A percentile compares a stretch with the other conserved stretches of the same genome.
These are phyloP conservation scores for Nakazawaea ambrosiae DNA, from an alignment of 805 yeast species.

Conservation along the genomic window DNA sequence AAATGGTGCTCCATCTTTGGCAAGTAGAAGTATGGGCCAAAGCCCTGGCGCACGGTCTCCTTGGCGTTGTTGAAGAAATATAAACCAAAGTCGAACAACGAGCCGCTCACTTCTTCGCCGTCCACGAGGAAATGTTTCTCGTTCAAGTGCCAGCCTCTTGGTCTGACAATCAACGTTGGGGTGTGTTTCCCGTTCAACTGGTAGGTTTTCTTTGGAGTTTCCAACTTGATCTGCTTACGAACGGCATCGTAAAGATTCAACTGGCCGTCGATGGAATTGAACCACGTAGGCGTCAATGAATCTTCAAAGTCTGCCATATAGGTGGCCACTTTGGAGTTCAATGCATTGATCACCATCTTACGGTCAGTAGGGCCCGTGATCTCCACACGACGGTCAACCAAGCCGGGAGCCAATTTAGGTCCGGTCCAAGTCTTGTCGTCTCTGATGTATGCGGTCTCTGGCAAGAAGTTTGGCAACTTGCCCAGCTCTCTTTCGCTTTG, in stretches of 20 bases:
- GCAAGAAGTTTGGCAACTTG: slow-evolving; percentile 59
- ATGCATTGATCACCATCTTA: slow-evolving; percentile 69
- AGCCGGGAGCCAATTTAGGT: slow-evolving; percentile 60
- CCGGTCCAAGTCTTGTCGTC: slow-evolving; percentile 68
- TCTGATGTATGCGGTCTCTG: slow-evolving; percentile 55
- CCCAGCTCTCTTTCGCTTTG: slow-evolving; percentile 56
- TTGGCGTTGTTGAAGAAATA: slow-evolving; percentile 65
- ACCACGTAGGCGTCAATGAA: slow-evolving; percentile 67
- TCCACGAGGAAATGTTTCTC: slow-evolving; percentile 62
- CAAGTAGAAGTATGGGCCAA: slow-evolving; percentile 66
- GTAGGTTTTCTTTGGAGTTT: slow-evolving; percentile 29
- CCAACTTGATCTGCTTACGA: slow-evolving; percentile 42
- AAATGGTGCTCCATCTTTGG: slow-evolving; percentile 75
- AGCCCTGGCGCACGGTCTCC: slow-evolving; percentile 48
- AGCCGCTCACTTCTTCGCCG: slow-evolving; percentile 62
- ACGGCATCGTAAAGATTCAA: slow-evolving; percentile 65
- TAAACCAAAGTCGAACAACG: slow-evolving; percentile 62
- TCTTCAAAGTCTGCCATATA: slow-evolving; percentile 77
- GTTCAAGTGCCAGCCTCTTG: slow-evolving; percentile 69
- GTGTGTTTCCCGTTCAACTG: slow-evolving; percentile 37
- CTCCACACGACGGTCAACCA: slow-evolving; percentile 66
- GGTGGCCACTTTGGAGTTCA: slow-evolving; percentile 62
- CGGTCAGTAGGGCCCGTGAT: slow-evolving; percentile 75
- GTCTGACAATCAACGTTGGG: slow-evolving; percentile 48
- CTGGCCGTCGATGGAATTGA: slow-evolving; percentile 60